These are phyloP conservation scores for Colletotrichum sp. DNA, from an alignment of 2,329 filamentous ascomycete genomes.

Conservation along the genomic window DNA sequence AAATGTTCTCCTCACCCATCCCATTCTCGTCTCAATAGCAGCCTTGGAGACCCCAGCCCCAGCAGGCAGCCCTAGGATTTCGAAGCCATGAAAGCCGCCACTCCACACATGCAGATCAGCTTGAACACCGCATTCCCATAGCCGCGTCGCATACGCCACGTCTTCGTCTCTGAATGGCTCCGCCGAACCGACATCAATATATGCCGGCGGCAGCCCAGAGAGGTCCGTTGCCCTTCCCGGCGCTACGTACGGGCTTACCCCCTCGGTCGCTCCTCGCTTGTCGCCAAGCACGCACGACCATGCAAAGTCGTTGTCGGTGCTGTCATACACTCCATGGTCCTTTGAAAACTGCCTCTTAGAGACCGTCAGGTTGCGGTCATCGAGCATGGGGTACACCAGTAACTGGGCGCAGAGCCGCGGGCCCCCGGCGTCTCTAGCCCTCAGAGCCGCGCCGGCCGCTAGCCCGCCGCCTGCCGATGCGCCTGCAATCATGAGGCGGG, in stretches of 20 bases:
- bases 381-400: slow-evolving; percentile 52
- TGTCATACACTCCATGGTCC: slow-evolving; percentile 25
- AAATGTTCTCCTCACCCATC: slow-evolving; percentile 5
- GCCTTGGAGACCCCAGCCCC: slow-evolving; percentile 1
- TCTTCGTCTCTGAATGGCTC: slow-evolving; percentile 42
- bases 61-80: slow-evolving; percentile 23
- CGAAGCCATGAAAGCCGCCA: slow-evolving; percentile 44
- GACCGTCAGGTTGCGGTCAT: slow-evolving; percentile 39
- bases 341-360: slow-evolving; percentile 32
- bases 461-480: slow-evolving; percentile 48
- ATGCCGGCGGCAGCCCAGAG: slow-evolving; percentile 44
- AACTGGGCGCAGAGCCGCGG: slow-evolving; percentile 41
- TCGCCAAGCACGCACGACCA: slow-evolving; percentile 46
- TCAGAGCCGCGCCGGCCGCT: slow-evolving; percentile 40
- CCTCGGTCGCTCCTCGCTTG: slow-evolving; percentile 30
- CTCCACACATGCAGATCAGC: slow-evolving; percentile 49
- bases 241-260: slow-evolving; percentile 38
- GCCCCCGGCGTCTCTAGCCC: slow-evolving; percentile 38
- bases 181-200: slow-evolving; percentile 45
- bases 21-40: slow-evolving; percentile 13
- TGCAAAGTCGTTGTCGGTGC: slow-evolving; percentile 41
- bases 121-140: slow-evolving; percentile 45
- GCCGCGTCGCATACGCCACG: slow-evolving; percentile 30
- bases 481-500: slow-evolving; percentile 44
- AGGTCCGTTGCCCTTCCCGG: slow-evolving; percentile 38